Evolutionary conservation across 2,329 filamentous ascomycete genomes (phyloP).

Genomic region (Colletotrichum tropicale): DNA sequence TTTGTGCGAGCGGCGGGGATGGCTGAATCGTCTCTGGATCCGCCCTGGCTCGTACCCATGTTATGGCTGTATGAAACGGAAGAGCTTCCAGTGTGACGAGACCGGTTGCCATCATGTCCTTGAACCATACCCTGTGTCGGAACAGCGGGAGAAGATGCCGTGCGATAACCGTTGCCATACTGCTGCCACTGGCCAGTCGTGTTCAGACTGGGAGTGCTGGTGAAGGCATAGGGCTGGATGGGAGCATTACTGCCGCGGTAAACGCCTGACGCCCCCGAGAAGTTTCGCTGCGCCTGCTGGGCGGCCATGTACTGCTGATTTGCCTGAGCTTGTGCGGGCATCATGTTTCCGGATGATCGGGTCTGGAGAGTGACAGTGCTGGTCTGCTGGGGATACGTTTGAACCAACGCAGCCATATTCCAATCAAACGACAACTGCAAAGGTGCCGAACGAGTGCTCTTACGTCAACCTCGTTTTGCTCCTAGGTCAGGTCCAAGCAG

Average conservation of each 20-base stretch:
- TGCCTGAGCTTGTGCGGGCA: constrained; percentile 53
- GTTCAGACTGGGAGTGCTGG: constrained; percentile 69
- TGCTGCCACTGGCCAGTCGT: constrained; percentile 58
- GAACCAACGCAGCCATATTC: constrained; percentile 85
- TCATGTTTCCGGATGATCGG: constrained; percentile 69
- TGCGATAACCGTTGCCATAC: constrained; percentile 49
- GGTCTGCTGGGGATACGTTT: constrained; percentile 79
- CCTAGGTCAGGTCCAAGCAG: not conserved
- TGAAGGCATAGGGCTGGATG: constrained; percentile 80
- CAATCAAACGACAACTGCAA: not conserved
- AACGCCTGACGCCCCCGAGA: constrained; percentile 50
- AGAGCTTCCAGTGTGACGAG: constrained; percentile 37
- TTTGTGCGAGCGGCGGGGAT: constrained; percentile 48
- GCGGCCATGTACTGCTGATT: constrained; percentile 54
- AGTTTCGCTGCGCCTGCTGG: constrained; percentile 50
- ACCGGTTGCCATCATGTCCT: constrained; percentile 25
- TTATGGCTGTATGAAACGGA: constrained; percentile 43
- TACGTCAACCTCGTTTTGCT: not conserved
- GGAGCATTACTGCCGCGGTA: constrained; percentile 64
- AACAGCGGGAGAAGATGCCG: constrained; percentile 49
- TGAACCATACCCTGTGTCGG: constrained; percentile 44
- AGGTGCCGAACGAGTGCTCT: not conserved
- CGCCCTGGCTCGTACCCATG: constrained; percentile 39
- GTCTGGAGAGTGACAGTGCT: constrained; percentile 77
- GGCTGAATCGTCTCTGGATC: constrained; percentile 58